Evolutionary conservation across 352 stramenopile species (phyloP), one percentile per base, ranked within the genome.

Genomic region (Aphanomyces invadans): DNA sequence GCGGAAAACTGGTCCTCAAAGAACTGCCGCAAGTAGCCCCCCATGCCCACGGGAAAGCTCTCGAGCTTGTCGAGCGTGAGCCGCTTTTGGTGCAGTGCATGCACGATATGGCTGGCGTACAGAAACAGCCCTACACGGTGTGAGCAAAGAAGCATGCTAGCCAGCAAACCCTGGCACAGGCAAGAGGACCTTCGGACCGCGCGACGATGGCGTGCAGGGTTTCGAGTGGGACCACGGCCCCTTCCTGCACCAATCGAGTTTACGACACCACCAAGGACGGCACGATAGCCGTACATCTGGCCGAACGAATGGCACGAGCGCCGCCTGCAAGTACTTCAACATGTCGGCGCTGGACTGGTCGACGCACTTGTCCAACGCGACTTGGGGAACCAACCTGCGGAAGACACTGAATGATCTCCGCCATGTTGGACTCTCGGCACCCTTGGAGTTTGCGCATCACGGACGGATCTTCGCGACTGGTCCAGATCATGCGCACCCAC

Each of bases 21-120:
- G 62, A 87, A 88, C 54, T 89, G 79, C 15, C 80, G 76, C 12
- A 90, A 69, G 66, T 83, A 89, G 0, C 80, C 79, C 12, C 78
- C 69, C 72, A 90, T 87, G 31, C 82, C 82, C 0, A 86, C 71
- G 0, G 82, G 82, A 25, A 90, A 60, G 39, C 74, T 76, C 21
- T 77, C 71, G 45, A 90, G 70, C 23, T 90, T 70, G 23, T 86
- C 57, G 17, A 83, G 60, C 3, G 55, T 54, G 25, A 90, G 33
- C 11, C 82, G 76, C 2, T 75, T 76, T 26, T 89, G 79, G 31
- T 70, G 73, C 1, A 90, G 71, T 1, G 75, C 78, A 29, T 90
- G 75, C 0, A 90, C 82, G 45, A 90, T 84, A 63, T 90, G 88
- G 56, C 86, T 80, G 1, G 82, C 82, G 32, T 90, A 90, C 25